Evolutionary conservation across 192 early-diverging fungal species (phyloP).

Genomic region (Irineochytrium annulatum): DNA sequence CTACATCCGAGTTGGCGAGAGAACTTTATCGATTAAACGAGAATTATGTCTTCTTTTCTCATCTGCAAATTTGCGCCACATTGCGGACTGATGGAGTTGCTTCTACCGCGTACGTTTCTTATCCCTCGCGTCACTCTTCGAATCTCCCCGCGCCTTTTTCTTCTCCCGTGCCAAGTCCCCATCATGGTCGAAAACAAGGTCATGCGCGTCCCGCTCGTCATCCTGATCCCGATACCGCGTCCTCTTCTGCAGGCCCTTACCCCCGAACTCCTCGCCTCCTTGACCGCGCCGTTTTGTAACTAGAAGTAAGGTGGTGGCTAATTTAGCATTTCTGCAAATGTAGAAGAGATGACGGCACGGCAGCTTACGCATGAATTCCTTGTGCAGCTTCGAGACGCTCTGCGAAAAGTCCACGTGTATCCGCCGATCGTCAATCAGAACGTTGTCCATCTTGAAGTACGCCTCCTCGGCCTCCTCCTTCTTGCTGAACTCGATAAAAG

Average conservation of each 20-base stretch:
- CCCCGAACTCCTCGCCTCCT: conserved; percentile 28
- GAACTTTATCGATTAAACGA: too few species aligned
- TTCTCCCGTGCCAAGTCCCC: conserved; percentile 38
- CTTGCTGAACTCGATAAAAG: conserved; percentile 93
- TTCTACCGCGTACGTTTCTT: too few species aligned
- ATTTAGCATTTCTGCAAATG: conserved; percentile 1
- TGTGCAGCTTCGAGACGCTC: conserved; percentile 79
- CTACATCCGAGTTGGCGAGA: too few species aligned
- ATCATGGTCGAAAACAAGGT: conserved; percentile 46
- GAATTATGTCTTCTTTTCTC: too few species aligned
- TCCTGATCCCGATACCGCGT: conserved; percentile 29
- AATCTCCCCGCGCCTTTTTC: conserved; percentile 10
- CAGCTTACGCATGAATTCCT: conserved; percentile 66
- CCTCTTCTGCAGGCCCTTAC: conserved; percentile 25
- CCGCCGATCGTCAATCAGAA: conserved; percentile 90
- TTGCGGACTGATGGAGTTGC: too few species aligned
- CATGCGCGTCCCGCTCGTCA: conserved; percentile 22
- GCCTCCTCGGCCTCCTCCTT: conserved; percentile 86
- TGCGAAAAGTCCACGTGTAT: conserved; percentile 99
- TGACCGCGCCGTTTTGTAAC: conserved; percentile 24
- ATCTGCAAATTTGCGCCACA: too few species aligned
- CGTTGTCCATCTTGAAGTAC: conserved; percentile 96
- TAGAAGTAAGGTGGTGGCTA: conserved; percentile 12
- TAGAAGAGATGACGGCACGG: not conserved
- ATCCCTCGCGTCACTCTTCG: too few species aligned